Conservation (phyloP, 2,329 filamentous ascomycete genomes). For the Neopestalotiopsis sp. region DNA sequence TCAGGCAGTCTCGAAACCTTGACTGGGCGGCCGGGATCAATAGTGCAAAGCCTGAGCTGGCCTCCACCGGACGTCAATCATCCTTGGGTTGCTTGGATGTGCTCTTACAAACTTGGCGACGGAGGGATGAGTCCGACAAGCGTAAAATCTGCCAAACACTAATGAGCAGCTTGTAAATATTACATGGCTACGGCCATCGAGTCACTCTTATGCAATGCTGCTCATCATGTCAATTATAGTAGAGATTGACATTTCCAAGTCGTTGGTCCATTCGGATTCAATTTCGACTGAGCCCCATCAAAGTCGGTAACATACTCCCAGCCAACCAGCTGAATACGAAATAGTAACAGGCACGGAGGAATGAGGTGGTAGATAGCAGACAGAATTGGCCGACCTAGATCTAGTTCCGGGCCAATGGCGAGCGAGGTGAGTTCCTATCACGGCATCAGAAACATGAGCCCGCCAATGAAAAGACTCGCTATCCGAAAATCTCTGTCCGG, state of each 20-base stretch:
- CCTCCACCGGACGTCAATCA: too few species aligned
- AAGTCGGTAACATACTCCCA: neutral
- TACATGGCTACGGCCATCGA: neutral
- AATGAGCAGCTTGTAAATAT: neutral
- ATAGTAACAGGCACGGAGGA: neutral
- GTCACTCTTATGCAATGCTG: too few species aligned
- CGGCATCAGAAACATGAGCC: neutral
- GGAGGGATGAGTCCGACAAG: neutral
- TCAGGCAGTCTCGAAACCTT: neutral
- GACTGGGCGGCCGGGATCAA: neutral
- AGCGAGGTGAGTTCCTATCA: constrained; percentile 1
- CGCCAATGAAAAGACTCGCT: neutral
- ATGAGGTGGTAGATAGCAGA: neutral
- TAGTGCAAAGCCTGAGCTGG: neutral
- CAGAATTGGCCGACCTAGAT: neutral
- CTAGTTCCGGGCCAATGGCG: constrained; percentile 1
- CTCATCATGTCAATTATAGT: neutral
- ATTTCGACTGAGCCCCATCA: neutral
- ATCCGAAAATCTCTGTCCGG: neutral
- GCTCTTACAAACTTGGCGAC: neutral
- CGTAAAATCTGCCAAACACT: neutral
- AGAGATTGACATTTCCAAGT: neutral
- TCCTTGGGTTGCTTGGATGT: too few species aligned
- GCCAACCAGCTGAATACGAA: too few species aligned
- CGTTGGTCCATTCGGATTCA: neutral